Evolutionary conservation across 129 eudicot genomes (phyloP), one percentile per base, ranked within the genome.

Genomic region (Flaveria sonorensis): DNA sequence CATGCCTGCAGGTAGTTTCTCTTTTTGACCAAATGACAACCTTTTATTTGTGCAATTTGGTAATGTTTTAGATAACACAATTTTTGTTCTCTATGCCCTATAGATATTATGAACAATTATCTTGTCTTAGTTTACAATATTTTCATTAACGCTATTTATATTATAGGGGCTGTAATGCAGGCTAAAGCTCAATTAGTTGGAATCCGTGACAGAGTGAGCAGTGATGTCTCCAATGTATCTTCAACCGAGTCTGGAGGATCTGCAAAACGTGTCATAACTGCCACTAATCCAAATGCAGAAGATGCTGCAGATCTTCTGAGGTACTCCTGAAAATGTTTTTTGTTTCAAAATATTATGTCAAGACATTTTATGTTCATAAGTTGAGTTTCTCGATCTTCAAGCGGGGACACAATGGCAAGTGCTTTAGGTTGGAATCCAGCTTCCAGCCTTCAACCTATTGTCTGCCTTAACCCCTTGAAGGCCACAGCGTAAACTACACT

Each of bases 151-250:
- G 70, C 12, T 62, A 2, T 66, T 66, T 39, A 63, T 39, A 2
- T 40, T 47, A 50, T 73, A 94, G 99, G 97, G 67, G 92, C 97
- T 19, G 96, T 91, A 55, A 48, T 91, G 84, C 93, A 94, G 86
- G 87, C 99, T 51, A 94, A 89, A 80, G 86, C 99, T 45, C 97
- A 89, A 23, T 74, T 94, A 80, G 92, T 85, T 70, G 99, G 99
- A 30, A 88, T 91, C 56, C 97, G 85, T 79, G 97, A 94, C 73
- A 90, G 99, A 83, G 99, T 94, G 59, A 87, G 99, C 81, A 94
- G 96, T 13, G 99, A 94, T 85, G 83, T 79, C 50, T 18, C 71
- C 3, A 66, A 77, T 53, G 43, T 83, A 53, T 36, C 79, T 19
- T 36, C 85, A 40, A 70, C 60, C 47, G 85, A 83, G 63, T 14